Conservation (phyloP, 371 early-diverging fungal genomes). For the Blakeslea trispora region DNA sequence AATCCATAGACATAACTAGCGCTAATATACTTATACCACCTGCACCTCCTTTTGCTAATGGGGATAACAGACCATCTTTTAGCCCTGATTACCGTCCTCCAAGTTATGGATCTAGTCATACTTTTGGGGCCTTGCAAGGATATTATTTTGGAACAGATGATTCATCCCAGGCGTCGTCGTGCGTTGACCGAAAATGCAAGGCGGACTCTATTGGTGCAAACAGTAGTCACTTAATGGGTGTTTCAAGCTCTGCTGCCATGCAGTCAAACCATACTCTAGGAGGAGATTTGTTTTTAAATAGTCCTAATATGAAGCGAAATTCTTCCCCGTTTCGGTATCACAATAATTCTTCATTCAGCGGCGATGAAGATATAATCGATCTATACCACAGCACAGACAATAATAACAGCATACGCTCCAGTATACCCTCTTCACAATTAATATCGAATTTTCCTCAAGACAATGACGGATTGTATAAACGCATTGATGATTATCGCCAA, state of each 20-base stretch:
- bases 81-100: conserved; percentile 9
- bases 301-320: background rate
- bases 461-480: conserved; percentile 1
- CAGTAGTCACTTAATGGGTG: background rate
- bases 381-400: background rate
- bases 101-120: conserved; percentile 23
- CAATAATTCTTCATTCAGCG: background rate
- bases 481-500: conserved; percentile 9
- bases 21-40: conserved; percentile 9
- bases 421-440: background rate
- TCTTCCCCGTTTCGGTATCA: background rate
- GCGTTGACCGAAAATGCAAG: conserved; percentile 5
- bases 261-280: conserved; percentile 22
- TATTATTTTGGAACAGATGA: conserved; percentile 11
- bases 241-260: background rate
- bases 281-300: background rate
- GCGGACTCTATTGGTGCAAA: background rate
- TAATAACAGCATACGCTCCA: background rate
- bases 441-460: background rate
- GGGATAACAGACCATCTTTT: background rate
- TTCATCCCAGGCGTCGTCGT: conserved; percentile 3
- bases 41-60: conserved; percentile 15
- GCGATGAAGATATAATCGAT: background rate
- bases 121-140: conserved; percentile 17
- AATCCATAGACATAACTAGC: conserved; percentile 7